Evolutionary conservation across 768 basidiomycete species (phyloP), one percentile per base, ranked within the genome.

Genomic region (Hydnum rufescens): DNA sequence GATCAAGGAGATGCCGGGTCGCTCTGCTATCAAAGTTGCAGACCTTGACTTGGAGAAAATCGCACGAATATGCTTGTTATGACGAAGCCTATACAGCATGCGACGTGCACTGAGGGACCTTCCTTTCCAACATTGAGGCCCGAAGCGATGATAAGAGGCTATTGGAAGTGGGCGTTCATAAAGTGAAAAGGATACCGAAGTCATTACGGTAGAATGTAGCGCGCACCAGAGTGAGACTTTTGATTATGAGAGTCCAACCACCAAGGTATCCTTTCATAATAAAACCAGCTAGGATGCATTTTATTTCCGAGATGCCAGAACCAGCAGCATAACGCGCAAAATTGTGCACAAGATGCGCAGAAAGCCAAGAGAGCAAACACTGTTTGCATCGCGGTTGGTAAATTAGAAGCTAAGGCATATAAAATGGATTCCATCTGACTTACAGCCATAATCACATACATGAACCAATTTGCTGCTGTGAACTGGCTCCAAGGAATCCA

Each of bases 231-330:
- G 92, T 89, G 32, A 99, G 68, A 62, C 85, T 89, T 69, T 99
- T 99, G 65, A 97, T 86, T 55, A 80, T 71, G 58, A 96, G 82
- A 1, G 95, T 97, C 62, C 80, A 77, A 55, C 82, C 78, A 13
- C 88, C 83, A 32, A 97, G 72, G 65, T 82, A 99, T 0, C 90
- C 89, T 64, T 95, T 80, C 84, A 99, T 96, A 58, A 92, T 73
- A 67, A 99, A 99, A 3, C 95, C 95, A 5, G 86, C 87, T 29
- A 99, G 70, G 59, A 97, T 96, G 62, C 89, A 95, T 61, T 97
- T 99, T 66, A 99, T 96, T 66, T 99, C 95, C 22, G 92, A 88
- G 47, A 99, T 97, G 49, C 95, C 95, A 54, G 92, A 96, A 3
- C 95, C 92, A 19, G 95, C 95, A 13, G 95, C 92, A 64, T 93